Evolutionary conservation across 225 moss, liverwort and hornwort genomes (phyloP).

Genomic region (Anthoceros angustus): DNA sequence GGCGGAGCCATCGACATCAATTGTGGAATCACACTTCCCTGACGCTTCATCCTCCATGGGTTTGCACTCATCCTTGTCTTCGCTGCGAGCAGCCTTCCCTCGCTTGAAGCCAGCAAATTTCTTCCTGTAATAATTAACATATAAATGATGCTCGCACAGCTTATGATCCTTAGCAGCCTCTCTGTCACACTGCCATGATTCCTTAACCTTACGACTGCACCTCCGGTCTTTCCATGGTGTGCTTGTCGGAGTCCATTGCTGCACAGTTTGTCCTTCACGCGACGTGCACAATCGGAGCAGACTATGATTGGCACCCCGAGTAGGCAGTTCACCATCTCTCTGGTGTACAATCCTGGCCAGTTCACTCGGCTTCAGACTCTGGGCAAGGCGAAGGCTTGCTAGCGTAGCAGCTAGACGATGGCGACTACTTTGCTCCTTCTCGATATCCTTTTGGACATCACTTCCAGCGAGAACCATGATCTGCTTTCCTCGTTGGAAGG

Average conservation of each 20-base stretch:
- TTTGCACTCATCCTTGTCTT: background rate
- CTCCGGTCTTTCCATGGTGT: background rate
- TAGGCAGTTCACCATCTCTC: background rate
- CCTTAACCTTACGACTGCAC: background rate
- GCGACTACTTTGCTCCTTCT: no score
- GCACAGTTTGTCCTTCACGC: background rate
- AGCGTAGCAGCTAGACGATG: background rate
- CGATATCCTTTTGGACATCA: background rate
- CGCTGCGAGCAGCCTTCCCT: background rate
- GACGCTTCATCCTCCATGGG: background rate
- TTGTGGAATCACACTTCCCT: background rate
- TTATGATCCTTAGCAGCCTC: background rate
- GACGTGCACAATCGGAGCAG: background rate
- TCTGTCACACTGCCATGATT: background rate
- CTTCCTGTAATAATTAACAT: background rate
- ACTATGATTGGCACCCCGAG: background rate
- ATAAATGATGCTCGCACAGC: constrained; percentile 1
- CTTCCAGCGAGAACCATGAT: background rate
- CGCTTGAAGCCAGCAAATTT: background rate
- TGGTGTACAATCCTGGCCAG: constrained; percentile 2
- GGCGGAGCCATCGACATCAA: no score
- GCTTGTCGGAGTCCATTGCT: background rate
- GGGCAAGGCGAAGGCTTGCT: background rate
- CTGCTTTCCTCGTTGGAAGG: background rate
- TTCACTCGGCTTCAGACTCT: background rate